These are phyloP conservation scores for Colletotrichum tamarilloi DNA, from an alignment of 2,329 filamentous ascomycete species.

Conservation along the genomic window DNA sequence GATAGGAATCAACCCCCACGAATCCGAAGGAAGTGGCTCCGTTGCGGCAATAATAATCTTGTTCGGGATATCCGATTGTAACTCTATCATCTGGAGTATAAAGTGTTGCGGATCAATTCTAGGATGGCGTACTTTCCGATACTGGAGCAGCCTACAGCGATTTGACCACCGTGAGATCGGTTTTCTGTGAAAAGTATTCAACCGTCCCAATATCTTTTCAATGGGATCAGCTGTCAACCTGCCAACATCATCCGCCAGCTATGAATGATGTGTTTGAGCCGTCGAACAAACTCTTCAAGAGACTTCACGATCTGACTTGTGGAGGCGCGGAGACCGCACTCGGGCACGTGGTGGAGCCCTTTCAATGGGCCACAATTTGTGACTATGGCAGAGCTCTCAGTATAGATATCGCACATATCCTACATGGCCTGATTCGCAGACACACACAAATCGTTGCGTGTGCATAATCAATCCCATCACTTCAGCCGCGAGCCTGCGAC, in stretches of 20 bases:
- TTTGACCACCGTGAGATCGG: not conserved
- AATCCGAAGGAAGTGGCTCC: not conserved
- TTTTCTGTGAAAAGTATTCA: not conserved
- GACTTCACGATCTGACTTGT: not conserved
- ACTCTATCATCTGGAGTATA: conserved; percentile 16
- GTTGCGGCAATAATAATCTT: conserved; percentile 5
- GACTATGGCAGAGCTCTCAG: not conserved
- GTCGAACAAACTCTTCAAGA: not conserved
- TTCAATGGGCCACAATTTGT: conserved; percentile 6
- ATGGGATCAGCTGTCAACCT: not conserved
- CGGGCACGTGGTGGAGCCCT: not conserved
- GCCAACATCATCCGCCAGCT: not conserved
- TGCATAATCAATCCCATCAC: conserved; percentile 19
- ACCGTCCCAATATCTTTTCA: not conserved
- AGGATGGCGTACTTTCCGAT: not conserved
- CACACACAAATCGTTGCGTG: conserved; percentile 19
- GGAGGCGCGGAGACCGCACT: conserved; percentile 19
- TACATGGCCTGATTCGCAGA: conserved; percentile 9
- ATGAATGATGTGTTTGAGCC: not conserved
- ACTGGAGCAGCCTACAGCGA: not conserved
- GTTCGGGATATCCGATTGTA: conserved; percentile 4
- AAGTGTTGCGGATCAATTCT: not conserved
- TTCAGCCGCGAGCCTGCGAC: not conserved
- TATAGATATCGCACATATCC: conserved; percentile 1
- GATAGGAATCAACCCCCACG: conserved; percentile 4